Base-by-base conservation (phyloP, 169 alveolate species). In the Perkinsus chesapeaki region DNA sequence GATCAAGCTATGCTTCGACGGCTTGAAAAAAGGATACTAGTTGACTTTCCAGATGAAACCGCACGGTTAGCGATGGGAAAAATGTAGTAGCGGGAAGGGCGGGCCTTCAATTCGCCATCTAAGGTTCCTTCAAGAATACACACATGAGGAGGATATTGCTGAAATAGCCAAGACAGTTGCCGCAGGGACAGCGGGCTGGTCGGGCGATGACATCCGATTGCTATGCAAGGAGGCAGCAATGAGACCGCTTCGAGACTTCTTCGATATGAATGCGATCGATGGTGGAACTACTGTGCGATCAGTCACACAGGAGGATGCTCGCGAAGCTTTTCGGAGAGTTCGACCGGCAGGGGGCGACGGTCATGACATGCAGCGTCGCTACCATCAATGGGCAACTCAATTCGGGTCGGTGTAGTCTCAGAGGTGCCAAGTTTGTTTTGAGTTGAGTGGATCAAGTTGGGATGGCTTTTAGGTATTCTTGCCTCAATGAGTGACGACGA, bases 181-280 rank as follows among this genome's bases (percentile, higher is more conserved):
- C 0, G 95, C 95, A 43, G 91, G 73, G 39, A 92, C 96, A 39
- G 95, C 94, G 43, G 95, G 97, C 36, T 97, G 97, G 92, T 95
- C 97, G 39, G 99, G 99, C 0, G 95, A 97, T 92, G 99, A 97
- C 95, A 97, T 97, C 27, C 96, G 96, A 47, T 95, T 96, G 34
- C 97, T 97, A 9, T 97, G 99, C 93, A 96, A 97, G 91, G 99
- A 97, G 94, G 98, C 98, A 27, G 97, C 98, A 0, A 96, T 97
- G 97, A 96, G 96, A 93, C 98, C 97, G 12, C 92, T 97, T 91
- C 95, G 98, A 92, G 36, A 23, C 3, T 23, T 12, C 82, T 60
- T 60, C 23, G 82, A 60, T 7, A 20, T 34, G 31, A 9, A 1
- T 27, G 31, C 31, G 7, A 60, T 5, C 60, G 60, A 27, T 34